Conservation (phyloP, 257 asterid genomes). For the Ehretia macrophylla region DNA sequence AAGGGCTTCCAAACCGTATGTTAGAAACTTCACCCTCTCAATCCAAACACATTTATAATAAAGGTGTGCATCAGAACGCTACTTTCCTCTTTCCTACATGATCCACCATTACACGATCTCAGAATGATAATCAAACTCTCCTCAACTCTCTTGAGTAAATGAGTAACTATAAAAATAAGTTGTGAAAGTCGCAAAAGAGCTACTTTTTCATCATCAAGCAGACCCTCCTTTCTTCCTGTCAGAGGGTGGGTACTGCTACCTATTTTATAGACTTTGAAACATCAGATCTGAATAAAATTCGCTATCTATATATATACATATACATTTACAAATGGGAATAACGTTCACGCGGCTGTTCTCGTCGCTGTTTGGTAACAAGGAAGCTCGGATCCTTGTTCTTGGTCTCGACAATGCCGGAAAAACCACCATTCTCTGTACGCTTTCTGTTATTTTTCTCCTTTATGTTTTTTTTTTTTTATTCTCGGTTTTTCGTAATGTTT, state of each 20-base stretch:
- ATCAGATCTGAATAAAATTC: not conserved
- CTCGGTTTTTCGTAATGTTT: not conserved
- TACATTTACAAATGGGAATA: slow-evolving; percentile 89
- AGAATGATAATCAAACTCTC: too few species aligned
- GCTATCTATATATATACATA: too few species aligned
- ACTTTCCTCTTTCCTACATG: too few species aligned
- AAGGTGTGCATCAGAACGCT: too few species aligned
- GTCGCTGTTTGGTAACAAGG: slow-evolving; percentile 85
- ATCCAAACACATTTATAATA: too few species aligned
- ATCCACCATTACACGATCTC: too few species aligned
- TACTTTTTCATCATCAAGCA: not conserved
- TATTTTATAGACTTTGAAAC: not conserved
- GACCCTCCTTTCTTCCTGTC: not conserved
- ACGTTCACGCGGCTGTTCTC: slow-evolving; percentile 78
- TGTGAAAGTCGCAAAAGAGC: too few species aligned
- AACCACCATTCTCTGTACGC: slow-evolving; percentile 87
- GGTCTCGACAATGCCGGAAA: slow-evolving; percentile 99
- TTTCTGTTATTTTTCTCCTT: not conserved
- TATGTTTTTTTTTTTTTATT: not conserved
- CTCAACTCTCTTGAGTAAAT: too few species aligned
- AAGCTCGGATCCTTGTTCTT: slow-evolving; percentile 93
- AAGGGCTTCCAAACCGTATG: too few species aligned
- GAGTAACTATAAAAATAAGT: too few species aligned
- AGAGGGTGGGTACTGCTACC: not conserved
- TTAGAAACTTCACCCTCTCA: too few species aligned